A percentile compares a stretch with the other conserved stretches of the same genome.
phyloP scores from a whole-genome alignment of 2,329 filamentous ascomycete species.

The Periconia sp. region DNA sequence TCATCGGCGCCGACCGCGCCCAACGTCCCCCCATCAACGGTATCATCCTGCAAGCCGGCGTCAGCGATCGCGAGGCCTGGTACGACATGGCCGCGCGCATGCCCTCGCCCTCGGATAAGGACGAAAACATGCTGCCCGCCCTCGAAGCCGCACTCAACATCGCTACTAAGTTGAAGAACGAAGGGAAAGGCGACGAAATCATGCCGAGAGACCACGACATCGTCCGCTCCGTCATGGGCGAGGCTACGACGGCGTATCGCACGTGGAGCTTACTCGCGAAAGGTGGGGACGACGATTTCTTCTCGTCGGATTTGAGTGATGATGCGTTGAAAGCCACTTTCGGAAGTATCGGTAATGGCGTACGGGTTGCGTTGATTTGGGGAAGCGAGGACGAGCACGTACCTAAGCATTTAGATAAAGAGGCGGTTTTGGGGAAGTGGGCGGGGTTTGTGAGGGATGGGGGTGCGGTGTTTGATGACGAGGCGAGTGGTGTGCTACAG shows the following conservation, averaged over 20 bases:
- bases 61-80: slow-evolving; percentile 71
- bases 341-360: slow-evolving; percentile 54
- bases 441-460: slow-evolving; percentile 28
- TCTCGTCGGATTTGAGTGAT: slow-evolving; percentile 74
- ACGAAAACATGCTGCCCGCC: slow-evolving; percentile 3
- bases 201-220: slow-evolving; percentile 48
- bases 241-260: slow-evolving; percentile 58
- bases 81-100: slow-evolving; percentile 36
- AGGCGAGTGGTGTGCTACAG: slow-evolving; percentile 50
- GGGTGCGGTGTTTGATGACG: slow-evolving; percentile 52
- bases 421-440: slow-evolving; percentile 61
- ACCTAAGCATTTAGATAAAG: slow-evolving; percentile 60
- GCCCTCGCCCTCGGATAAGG: too few species aligned
- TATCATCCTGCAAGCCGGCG: slow-evolving; percentile 76
- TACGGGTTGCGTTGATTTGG: slow-evolving; percentile 65
- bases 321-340: slow-evolving; percentile 65
- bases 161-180: slow-evolving; percentile 58
- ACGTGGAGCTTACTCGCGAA: slow-evolving; percentile 61
- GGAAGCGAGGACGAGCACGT: slow-evolving; percentile 69
- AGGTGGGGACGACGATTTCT: slow-evolving; percentile 80
- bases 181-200: slow-evolving; percentile 57
- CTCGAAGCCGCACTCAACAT: slow-evolving; percentile 41
- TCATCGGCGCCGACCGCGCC: slow-evolving; percentile 43
- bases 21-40: slow-evolving; percentile 65
- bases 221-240: slow-evolving; percentile 31